Conservation (phyloP, 306 rosid genomes). For the Gynostemma pentaphyllum region DNA sequence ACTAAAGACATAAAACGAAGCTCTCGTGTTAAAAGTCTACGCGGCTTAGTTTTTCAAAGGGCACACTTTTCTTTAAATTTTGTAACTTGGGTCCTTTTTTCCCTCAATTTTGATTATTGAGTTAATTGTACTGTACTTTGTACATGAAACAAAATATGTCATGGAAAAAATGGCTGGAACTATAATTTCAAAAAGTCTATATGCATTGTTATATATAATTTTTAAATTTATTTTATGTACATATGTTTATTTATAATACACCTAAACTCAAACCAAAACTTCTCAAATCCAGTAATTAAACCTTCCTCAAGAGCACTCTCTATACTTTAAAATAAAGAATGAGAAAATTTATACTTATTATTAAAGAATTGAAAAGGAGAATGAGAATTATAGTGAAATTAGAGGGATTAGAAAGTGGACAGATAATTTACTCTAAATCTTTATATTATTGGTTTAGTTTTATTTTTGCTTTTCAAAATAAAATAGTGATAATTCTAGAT, state of each 20-base stretch:
- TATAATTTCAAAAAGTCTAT: not conserved
- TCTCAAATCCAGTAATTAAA: too few species aligned
- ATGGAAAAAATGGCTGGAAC: not conserved
- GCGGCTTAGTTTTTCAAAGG: not conserved
- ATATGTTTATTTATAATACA: too few species aligned
- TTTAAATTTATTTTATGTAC: too few species aligned
- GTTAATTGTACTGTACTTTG: not conserved
- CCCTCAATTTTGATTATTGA: not conserved
- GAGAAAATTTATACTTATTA: not conserved
- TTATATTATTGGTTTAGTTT: too few species aligned
- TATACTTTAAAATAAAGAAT: not conserved
- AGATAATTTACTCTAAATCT: too few species aligned
- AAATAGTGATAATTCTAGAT: not conserved
- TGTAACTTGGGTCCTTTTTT: not conserved
- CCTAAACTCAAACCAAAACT: too few species aligned
- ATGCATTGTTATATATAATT: too few species aligned
- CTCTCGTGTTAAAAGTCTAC: not conserved
- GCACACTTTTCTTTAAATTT: not conserved
- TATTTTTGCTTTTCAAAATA: too few species aligned
- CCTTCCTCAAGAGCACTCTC: not conserved
- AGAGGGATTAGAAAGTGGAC: too few species aligned
- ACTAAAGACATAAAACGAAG: not conserved
- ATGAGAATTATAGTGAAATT: too few species aligned
- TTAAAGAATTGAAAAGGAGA: not conserved
- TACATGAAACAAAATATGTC: not conserved